These are phyloP conservation scores for Tetracladium setigerum DNA, from an alignment of 495 filamentous ascomycete genomes.

Conservation along the genomic window DNA sequence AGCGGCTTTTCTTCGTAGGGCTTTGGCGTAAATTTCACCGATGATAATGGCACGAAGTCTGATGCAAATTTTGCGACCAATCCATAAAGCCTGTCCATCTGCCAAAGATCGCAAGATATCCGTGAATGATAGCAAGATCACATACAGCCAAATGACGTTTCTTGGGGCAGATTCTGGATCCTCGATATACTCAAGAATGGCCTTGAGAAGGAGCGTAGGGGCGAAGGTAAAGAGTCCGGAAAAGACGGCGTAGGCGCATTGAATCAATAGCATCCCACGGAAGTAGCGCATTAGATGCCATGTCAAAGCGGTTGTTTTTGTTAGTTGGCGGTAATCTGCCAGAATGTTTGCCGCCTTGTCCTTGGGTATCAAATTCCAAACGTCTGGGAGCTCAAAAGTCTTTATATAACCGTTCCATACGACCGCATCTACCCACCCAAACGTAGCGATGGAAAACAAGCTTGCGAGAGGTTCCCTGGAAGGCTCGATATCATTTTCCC, in stretches of 20 bases:
- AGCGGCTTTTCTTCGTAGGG: slow-evolving; percentile 83
- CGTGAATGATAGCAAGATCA: slow-evolving; percentile 78
- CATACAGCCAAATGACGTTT: slow-evolving; percentile 94
- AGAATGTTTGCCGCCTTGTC: slow-evolving; percentile 80
- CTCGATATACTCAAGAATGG: slow-evolving; percentile 90
- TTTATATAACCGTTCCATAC: slow-evolving; percentile 88
- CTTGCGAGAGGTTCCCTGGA: slow-evolving; percentile 80
- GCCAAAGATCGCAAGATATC: slow-evolving; percentile 69
- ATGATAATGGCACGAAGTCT: slow-evolving; percentile 89
- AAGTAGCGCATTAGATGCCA: slow-evolving; percentile 83
- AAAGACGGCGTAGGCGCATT: slow-evolving; percentile 72
- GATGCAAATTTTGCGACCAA: slow-evolving; percentile 90
- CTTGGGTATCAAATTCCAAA: slow-evolving; percentile 85
- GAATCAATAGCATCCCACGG: slow-evolving; percentile 62
- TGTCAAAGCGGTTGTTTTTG: slow-evolving; percentile 74
- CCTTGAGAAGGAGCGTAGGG: slow-evolving; percentile 83
- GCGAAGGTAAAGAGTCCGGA: slow-evolving; percentile 78
- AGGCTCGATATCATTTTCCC: slow-evolving; percentile 80
- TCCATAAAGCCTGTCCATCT: slow-evolving; percentile 84
- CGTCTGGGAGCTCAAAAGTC: slow-evolving; percentile 69
- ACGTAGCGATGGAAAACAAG: slow-evolving; percentile 79
- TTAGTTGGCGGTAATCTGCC: slow-evolving; percentile 72
- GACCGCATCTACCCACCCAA: slow-evolving; percentile 84
- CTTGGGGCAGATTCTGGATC: slow-evolving; percentile 66
- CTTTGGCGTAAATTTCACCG: slow-evolving; percentile 96